Evolutionary conservation across 257 asterid genomes (phyloP).

Genomic region (Capsicum baccatum): DNA sequence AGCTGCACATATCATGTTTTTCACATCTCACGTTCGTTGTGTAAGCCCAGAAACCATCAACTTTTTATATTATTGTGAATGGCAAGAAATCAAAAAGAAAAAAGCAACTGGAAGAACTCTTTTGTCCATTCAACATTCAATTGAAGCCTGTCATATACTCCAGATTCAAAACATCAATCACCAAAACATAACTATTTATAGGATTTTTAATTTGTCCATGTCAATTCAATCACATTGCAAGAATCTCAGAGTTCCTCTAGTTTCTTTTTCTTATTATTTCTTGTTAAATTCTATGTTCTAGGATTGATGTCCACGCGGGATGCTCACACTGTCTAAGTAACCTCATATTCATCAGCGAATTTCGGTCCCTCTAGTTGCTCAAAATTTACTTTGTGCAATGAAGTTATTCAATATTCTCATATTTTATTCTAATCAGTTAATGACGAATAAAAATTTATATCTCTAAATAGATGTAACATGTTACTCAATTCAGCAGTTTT

Average conservation of each 20-base stretch:
- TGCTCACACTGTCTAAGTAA: not conserved
- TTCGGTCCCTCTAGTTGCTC: not conserved
- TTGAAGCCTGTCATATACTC: not conserved
- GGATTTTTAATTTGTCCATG: not conserved
- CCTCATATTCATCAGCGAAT: not conserved
- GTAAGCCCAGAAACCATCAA: not conserved
- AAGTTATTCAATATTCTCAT: not conserved
- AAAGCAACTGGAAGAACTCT: too few relatives aligned
- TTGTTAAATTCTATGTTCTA: not conserved
- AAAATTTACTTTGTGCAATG: not conserved
- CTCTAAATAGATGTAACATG: not conserved
- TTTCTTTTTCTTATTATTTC: not conserved
- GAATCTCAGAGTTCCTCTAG: slow-evolving; percentile 9
- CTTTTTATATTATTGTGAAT: not conserved
- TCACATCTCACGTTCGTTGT: not conserved
- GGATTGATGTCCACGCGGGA: not conserved
- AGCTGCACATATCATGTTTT: slow-evolving; percentile 10
- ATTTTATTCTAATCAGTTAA: not conserved
- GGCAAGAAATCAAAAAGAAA: slow-evolving; percentile 7
- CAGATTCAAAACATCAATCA: not conserved
- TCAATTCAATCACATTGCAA: not conserved
- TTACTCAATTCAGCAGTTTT: not conserved
- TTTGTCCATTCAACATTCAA: not conserved
- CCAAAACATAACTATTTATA: not conserved
- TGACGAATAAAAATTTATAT: not conserved